Conservation (phyloP, 2,329 filamentous ascomycete genomes). For the Raffaelea ambrosiae region DNA sequence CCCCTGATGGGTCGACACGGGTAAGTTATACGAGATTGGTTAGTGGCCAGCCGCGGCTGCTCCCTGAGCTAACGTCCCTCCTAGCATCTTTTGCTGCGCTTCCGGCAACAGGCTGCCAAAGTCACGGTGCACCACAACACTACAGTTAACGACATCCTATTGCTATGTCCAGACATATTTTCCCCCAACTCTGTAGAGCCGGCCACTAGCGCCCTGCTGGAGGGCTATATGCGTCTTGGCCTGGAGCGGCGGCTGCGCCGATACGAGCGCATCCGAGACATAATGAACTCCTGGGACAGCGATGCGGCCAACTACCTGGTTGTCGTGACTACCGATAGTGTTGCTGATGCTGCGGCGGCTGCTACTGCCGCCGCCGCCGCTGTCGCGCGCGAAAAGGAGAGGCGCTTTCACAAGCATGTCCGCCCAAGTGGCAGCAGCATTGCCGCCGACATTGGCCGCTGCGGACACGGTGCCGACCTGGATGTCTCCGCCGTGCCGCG, state of each 20-base stretch:
- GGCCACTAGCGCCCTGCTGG: conserved; percentile 61
- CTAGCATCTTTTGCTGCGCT: conserved; percentile 43
- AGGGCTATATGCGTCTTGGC: conserved; percentile 66
- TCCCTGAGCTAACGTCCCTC: too few species aligned
- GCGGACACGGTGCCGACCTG: conserved; percentile 42
- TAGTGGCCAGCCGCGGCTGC: too few species aligned
- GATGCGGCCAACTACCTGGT: conserved; percentile 70
- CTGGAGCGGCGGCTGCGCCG: conserved; percentile 74
- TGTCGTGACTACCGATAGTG: conserved; percentile 51
- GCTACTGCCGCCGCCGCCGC: not conserved
- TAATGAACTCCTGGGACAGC: conserved; percentile 87
- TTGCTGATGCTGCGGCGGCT: conserved; percentile 27
- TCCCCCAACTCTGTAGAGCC: conserved; percentile 52
- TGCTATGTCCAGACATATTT: conserved; percentile 53
- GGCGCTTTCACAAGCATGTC: not conserved
- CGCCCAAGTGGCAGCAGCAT: not conserved
- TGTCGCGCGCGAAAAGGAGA: not conserved
- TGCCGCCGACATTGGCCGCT: conserved; percentile 1
- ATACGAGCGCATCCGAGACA: conserved; percentile 78
- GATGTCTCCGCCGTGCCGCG: conserved; percentile 56
- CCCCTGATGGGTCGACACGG: not conserved
- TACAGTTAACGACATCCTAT: conserved; percentile 64
- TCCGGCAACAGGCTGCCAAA: conserved; percentile 57
- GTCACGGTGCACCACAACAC: conserved; percentile 70
- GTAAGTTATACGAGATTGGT: not conserved